These are phyloP conservation scores for Antarctomyces pellizariae DNA, from an alignment of 495 filamentous ascomycete genomes.

Conservation along the genomic window DNA sequence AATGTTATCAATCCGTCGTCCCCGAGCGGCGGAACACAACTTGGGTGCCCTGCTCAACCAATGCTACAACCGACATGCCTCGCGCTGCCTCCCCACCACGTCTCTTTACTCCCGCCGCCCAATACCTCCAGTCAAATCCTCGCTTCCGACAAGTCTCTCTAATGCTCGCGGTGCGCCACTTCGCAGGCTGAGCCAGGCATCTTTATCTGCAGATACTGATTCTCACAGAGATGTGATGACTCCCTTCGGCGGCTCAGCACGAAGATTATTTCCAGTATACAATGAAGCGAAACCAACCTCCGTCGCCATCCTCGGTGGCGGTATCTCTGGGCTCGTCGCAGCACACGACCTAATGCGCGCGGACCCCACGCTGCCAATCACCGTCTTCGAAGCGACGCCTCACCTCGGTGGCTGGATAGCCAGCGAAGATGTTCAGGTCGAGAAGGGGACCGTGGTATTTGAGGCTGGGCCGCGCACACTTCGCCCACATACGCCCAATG, in stretches of 20 bases:
- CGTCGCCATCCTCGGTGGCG: conserved; percentile 68
- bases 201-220: too few species aligned
- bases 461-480: conserved; percentile 75
- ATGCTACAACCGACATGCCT: too few species aligned
- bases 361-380: conserved; percentile 33
- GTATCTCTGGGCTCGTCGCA: conserved; percentile 69
- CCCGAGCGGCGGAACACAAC: too few species aligned
- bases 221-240: too few species aligned
- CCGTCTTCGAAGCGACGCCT: conserved; percentile 48
- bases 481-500: conserved; percentile 23
- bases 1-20: too few species aligned
- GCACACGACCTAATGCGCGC: conserved; percentile 48
- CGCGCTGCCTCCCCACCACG: too few species aligned
- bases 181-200: too few species aligned
- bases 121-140: too few species aligned
- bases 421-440: conserved; percentile 37
- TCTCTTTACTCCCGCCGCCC: too few species aligned
- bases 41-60: too few species aligned
- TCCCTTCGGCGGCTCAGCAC: conserved; percentile 1
- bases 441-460: conserved; percentile 34
- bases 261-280: neutral
- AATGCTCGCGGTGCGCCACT: too few species aligned
- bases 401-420: conserved; percentile 70
- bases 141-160: too few species aligned
- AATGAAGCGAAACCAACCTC: conserved; percentile 9